These are phyloP conservation scores for Xylariaceae sp. DNA, from an alignment of 2,329 filamentous ascomycete genomes.

Conservation along the genomic window DNA sequence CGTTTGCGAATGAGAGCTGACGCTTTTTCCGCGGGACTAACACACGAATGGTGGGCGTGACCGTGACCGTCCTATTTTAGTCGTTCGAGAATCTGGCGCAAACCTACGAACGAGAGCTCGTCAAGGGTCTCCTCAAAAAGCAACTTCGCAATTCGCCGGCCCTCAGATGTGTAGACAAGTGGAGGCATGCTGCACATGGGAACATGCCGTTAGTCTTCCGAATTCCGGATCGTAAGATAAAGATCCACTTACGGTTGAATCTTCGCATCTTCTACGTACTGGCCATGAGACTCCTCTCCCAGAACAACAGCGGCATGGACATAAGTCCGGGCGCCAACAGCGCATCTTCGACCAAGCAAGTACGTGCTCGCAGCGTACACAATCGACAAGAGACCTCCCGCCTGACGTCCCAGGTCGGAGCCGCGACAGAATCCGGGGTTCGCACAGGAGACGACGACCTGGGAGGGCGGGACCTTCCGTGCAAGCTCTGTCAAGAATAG, in stretches of 20 bases:
- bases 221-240: too few relatives aligned
- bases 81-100: conserved; percentile 20
- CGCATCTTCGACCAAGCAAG: conserved; percentile 9
- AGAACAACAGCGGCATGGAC: conserved; percentile 15
- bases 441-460: conserved; percentile 15
- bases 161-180: conserved; percentile 23
- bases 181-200: conserved; percentile 27
- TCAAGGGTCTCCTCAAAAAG: conserved; percentile 27
- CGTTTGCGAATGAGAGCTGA: too few relatives aligned
- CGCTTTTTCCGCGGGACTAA: too few relatives aligned
- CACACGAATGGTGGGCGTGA: too few relatives aligned
- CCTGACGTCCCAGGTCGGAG: conserved; percentile 12
- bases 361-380: neutral
- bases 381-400: neutral
- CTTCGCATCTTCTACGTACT: conserved; percentile 29
- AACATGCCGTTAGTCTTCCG: too few relatives aligned
- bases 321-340: conserved; percentile 24
- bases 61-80: too few relatives aligned
- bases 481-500: conserved; percentile 40
- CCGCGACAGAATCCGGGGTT: conserved; percentile 30
- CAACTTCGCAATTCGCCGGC: neutral
- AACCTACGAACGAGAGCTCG: conserved; percentile 23
- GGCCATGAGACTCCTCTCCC: conserved; percentile 22
- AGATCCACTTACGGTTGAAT: conserved; percentile 26
- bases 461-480: conserved; percentile 31